Conservation (phyloP, 208 protist species). For the Herpetomonas tarakana region DNA sequence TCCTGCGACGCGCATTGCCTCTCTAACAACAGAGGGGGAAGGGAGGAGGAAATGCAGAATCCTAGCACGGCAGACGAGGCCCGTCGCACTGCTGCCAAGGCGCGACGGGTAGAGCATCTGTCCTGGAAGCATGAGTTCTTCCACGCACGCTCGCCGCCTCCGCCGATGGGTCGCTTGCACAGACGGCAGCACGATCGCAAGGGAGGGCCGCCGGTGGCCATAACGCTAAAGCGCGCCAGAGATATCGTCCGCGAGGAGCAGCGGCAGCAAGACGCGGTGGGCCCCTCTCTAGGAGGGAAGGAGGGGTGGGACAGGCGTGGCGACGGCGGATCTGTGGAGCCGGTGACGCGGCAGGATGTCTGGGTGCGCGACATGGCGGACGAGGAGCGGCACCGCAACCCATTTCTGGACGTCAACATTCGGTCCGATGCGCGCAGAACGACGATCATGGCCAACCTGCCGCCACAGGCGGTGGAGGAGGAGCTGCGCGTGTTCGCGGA, state of each 20-base stretch:
- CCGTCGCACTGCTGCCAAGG: conserved; percentile 11
- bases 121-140: conserved; percentile 83
- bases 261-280: not conserved
- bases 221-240: conserved; percentile 23
- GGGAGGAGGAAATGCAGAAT: no score
- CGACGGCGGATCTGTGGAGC: not conserved
- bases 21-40: no score
- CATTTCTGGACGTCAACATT: conserved; percentile 61
- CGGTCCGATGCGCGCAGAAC: conserved; percentile 60
- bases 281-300: not conserved
- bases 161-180: conserved; percentile 43
- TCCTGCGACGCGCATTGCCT: no score
- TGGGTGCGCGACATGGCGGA: conserved; percentile 21
- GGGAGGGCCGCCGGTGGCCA: conserved; percentile 17
- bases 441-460: conserved; percentile 66
- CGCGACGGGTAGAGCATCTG: conserved; percentile 40
- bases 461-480: conserved; percentile 59
- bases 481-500: conserved; percentile 79
- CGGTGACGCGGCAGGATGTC: conserved; percentile 9
- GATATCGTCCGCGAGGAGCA: conserved; percentile 16
- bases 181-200: conserved; percentile 33
- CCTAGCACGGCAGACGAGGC: not conserved
- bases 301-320: not conserved
- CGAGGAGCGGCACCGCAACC: conserved; percentile 30
- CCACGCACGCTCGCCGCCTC: conserved; percentile 53